Conservation (phyloP, 2,329 filamentous ascomycete species). For the Fusarium sp. region DNA sequence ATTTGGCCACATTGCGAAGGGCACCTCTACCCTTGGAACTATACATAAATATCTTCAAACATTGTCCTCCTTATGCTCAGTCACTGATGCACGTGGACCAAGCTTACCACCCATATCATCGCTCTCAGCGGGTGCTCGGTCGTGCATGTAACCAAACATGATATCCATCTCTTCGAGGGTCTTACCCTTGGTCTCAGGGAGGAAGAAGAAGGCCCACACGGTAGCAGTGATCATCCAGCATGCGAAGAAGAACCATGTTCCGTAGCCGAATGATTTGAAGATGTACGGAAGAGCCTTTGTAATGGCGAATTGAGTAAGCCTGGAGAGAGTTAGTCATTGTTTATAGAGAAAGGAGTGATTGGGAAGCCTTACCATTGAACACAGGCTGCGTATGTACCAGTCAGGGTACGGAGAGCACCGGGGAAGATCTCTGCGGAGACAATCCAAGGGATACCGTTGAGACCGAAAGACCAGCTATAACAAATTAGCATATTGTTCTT, state of each 20-base stretch:
- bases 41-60: slow-evolving; percentile 5
- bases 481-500: not conserved
- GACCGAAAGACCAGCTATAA: slow-evolving; percentile 55
- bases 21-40: not conserved
- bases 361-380: slow-evolving; percentile 49
- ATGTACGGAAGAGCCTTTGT: slow-evolving; percentile 59
- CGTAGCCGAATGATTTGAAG: slow-evolving; percentile 57
- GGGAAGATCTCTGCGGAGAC: slow-evolving; percentile 59
- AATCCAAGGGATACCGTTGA: slow-evolving; percentile 60
- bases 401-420: slow-evolving; percentile 55
- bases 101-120: slow-evolving; percentile 30
- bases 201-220: slow-evolving; percentile 62
- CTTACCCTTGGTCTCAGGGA: slow-evolving; percentile 66
- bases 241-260: slow-evolving; percentile 69
- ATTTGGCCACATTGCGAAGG: not conserved
- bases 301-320: slow-evolving; percentile 55
- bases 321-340: not conserved
- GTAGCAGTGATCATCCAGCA: slow-evolving; percentile 60
- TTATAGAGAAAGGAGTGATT: rapidly evolving
- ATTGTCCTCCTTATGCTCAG: slow-evolving; percentile 39
- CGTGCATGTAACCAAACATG: slow-evolving; percentile 46
- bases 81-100: slow-evolving; percentile 24
- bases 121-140: slow-evolving; percentile 24
- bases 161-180: slow-evolving; percentile 64
- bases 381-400: slow-evolving; percentile 55